Conservation (phyloP, 2,329 filamentous ascomycete species). For the Volutella citrinella region DNA sequence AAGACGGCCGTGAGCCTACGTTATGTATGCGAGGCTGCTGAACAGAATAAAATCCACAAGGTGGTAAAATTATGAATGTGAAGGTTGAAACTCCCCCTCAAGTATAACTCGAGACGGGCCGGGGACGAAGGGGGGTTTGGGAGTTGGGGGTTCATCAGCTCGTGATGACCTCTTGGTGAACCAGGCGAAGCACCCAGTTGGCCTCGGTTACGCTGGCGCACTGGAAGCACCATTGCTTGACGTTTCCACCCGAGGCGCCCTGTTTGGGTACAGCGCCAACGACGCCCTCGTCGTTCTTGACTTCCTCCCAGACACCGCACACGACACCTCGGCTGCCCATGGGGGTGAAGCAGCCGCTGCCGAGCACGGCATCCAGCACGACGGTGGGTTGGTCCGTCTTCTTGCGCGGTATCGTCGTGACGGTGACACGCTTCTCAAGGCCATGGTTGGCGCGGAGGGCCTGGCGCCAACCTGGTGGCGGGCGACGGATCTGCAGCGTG, state of each 20-base stretch:
- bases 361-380: constrained; percentile 79
- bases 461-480: constrained; percentile 60
- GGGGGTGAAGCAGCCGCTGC: constrained; percentile 79
- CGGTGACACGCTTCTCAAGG: constrained; percentile 80
- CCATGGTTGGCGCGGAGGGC: constrained; percentile 60
- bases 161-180: constrained; percentile 54
- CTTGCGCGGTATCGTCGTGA: constrained; percentile 68
- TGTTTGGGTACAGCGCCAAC: constrained; percentile 50
- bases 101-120: no score
- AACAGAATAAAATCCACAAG: no score
- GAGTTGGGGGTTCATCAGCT: constrained; percentile 17
- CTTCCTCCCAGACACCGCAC: constrained; percentile 81
- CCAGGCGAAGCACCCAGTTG: constrained; percentile 52
- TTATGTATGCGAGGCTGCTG: no score
- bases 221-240: constrained; percentile 65
- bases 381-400: constrained; percentile 54
- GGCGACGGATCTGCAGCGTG: constrained; percentile 74
- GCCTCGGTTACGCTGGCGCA: constrained; percentile 52
- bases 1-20: constrained; percentile 10
- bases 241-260: constrained; percentile 50
- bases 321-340: constrained; percentile 85
- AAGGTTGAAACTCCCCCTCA: no score
- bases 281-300: constrained; percentile 60
- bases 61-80: no score
- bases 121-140: no score